A percentile compares a stretch with the other conserved stretches of the same genome.
Evolutionary conservation across 257 asterid genomes (phyloP).

Genomic region (Scutellaria galericulata): DNA sequence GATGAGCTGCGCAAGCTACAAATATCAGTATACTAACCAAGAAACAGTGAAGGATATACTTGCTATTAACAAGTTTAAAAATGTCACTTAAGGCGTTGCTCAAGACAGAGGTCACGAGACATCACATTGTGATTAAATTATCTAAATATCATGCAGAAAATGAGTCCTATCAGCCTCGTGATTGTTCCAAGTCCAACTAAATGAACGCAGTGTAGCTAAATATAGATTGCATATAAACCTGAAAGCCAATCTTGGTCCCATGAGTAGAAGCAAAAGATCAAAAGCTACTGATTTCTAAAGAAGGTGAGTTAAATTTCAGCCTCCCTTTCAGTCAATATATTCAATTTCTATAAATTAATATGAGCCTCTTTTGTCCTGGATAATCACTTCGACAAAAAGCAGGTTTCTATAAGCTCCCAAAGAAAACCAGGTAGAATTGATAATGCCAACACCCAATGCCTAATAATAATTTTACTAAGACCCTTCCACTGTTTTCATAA

Average conservation of each 20-base stretch:
- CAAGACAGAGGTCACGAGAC: no score
- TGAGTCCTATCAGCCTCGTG: background rate
- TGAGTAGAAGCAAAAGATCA: background rate
- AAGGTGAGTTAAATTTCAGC: background rate
- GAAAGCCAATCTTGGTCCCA: background rate
- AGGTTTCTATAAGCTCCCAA: background rate
- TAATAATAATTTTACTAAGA: background rate
- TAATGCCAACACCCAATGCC: background rate
- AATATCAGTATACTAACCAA: conserved; percentile 28
- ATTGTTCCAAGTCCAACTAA: background rate
- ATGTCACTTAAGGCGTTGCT: no score
- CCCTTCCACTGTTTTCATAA: background rate
- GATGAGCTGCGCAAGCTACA: conserved; percentile 71
- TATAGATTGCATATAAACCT: background rate
- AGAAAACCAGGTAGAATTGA: background rate
- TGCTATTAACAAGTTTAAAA: no score
- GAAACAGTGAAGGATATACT: background rate
- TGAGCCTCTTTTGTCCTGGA: background rate
- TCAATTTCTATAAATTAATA: background rate
- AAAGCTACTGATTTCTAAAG: background rate
- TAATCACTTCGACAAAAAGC: background rate
- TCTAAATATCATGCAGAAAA: background rate
- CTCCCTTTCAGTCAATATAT: background rate
- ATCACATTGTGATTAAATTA: no score
- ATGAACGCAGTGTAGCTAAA: background rate